These are phyloP conservation scores for Cercophora newfieldiana DNA, from an alignment of 495 filamentous ascomycete genomes.

Conservation along the genomic window DNA sequence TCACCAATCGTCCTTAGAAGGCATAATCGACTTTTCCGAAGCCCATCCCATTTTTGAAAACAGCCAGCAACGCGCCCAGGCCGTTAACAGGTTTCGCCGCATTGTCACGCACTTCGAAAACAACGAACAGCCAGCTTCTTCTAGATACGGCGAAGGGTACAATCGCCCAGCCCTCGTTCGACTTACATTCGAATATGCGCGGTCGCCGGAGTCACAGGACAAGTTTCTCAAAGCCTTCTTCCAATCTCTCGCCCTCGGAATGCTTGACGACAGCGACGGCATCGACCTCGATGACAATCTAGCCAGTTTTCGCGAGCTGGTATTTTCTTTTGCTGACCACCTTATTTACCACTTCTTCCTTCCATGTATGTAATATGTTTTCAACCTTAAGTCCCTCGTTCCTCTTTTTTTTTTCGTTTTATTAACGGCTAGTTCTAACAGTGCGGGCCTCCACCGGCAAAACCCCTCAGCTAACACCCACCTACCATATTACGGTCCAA, in stretches of 20 bases:
- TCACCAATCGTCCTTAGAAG: no score
- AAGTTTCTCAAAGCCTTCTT: background rate
- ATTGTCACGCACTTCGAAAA: background rate
- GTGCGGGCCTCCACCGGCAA: slow-evolving; percentile 28
- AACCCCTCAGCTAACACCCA: slow-evolving; percentile 26
- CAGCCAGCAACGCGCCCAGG: background rate
- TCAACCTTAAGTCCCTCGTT: no score
- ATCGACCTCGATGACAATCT: background rate
- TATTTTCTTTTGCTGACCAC: slow-evolving; percentile 26
- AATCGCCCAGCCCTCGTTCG: background rate
- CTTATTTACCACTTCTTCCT: slow-evolving; percentile 20
- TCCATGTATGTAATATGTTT: slow-evolving; percentile 22
- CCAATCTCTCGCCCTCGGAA: background rate
- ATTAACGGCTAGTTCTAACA: slow-evolving; percentile 11
- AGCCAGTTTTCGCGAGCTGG: slow-evolving; percentile 4
- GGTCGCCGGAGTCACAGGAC: no score
- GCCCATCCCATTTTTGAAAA: background rate
- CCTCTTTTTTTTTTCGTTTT: background rate
- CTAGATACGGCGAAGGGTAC: background rate
- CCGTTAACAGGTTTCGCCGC: no score
- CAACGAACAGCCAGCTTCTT: background rate
- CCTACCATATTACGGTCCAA: slow-evolving; percentile 22
- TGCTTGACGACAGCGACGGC: background rate
- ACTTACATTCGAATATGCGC: background rate
- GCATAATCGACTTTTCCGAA: background rate